Conservation (phyloP, 1,284 basidiomycete genomes). For the Megacollybia platyphylla region DNA sequence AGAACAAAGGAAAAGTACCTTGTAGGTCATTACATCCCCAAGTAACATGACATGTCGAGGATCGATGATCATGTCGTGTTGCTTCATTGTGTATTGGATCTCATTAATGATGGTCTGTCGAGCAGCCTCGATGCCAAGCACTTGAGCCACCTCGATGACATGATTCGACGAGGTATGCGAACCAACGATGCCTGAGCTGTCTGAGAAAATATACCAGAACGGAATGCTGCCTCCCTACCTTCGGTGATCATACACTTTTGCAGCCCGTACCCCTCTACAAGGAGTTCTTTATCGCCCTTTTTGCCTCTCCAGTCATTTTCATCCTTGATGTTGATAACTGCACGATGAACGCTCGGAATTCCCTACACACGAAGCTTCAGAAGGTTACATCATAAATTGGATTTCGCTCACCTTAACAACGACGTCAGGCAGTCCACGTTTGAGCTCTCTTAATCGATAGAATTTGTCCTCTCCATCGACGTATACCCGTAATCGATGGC, state of each 20-base stretch:
- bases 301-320: constrained; percentile 64
- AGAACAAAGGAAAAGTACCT: constrained; percentile 34
- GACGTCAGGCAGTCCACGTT: constrained; percentile 69
- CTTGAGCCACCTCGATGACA: constrained; percentile 90
- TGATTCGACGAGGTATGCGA: constrained; percentile 93
- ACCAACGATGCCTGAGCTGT: constrained; percentile 70
- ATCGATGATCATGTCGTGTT: constrained; percentile 98
- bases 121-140: constrained; percentile 96
- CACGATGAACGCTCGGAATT: constrained; percentile 74
- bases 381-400: not conserved
- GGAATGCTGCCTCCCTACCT: constrained; percentile 50
- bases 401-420: constrained; percentile 66
- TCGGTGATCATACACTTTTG: constrained; percentile 97
- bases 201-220: not conserved
- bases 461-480: constrained; percentile 80
- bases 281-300: constrained; percentile 76
- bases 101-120: constrained; percentile 93
- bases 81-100: constrained; percentile 95
- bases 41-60: constrained; percentile 98
- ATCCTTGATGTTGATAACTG: constrained; percentile 88
- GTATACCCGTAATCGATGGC: constrained; percentile 79
- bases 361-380: constrained; percentile 34
- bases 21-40: constrained; percentile 98
- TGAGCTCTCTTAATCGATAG: constrained; percentile 78
- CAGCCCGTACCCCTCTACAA: constrained; percentile 97